A percentile compares a stretch with the other conserved stretches of the same genome.
Evolutionary conservation across 352 stramenopile species (phyloP).

Genomic region (Saprolegnia diclina): DNA sequence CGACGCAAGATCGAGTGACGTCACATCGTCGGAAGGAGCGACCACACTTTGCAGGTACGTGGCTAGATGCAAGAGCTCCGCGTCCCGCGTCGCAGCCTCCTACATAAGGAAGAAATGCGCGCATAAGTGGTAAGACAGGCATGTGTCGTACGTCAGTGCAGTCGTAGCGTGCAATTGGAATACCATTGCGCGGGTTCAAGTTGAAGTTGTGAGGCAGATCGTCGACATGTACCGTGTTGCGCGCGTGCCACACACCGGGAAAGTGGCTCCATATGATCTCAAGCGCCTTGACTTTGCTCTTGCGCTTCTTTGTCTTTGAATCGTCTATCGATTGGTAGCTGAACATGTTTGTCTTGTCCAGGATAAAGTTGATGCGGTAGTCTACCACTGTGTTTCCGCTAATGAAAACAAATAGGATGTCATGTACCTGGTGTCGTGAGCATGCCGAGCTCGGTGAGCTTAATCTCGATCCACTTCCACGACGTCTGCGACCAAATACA

Average conservation of each 20-base stretch:
- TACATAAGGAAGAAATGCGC: neutral
- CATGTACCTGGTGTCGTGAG: conserved; percentile 39
- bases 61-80: conserved; percentile 26
- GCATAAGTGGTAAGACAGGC: neutral
- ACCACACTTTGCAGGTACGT: conserved; percentile 26
- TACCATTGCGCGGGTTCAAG: conserved; percentile 38
- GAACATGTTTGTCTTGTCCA: conserved; percentile 40
- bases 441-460: conserved; percentile 81
- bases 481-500: conserved; percentile 84
- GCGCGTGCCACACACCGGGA: conserved; percentile 39
- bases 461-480: conserved; percentile 85
- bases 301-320: conserved; percentile 30
- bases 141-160: conserved; percentile 11
- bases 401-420: neutral
- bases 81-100: conserved; percentile 2
- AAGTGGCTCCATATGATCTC: conserved; percentile 77
- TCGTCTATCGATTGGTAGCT: neutral
- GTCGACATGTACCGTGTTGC: conserved; percentile 79
- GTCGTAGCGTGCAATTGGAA: conserved; percentile 7
- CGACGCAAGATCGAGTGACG: too few relatives aligned
- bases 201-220: conserved; percentile 73
- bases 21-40: neutral
- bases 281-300: conserved; percentile 69
- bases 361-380: conserved; percentile 31
- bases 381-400: neutral